Percentiles rank a stretch among this genome's conserved stretches.
Conservation (phyloP, 768 basidiomycete genomes). For the Tulasnella sp. region DNA sequence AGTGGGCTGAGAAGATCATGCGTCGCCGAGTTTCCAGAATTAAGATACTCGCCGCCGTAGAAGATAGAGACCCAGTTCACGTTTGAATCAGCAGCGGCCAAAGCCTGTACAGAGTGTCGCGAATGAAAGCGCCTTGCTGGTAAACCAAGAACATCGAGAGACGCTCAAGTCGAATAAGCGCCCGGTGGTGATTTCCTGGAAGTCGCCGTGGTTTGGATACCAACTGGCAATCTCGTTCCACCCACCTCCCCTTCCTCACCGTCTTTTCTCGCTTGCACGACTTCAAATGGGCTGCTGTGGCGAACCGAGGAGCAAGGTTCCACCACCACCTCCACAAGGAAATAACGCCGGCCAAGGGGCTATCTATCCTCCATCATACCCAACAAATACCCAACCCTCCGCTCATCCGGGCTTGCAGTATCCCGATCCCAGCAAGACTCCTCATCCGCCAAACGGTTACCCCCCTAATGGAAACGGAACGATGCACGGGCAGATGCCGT, state of each 20-base stretch:
- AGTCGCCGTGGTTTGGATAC: slow-evolving; percentile 1
- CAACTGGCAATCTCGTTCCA: slow-evolving; percentile 6
- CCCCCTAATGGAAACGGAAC: not conserved
- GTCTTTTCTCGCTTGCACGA: not conserved
- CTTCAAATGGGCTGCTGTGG: slow-evolving; percentile 15
- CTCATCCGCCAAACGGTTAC: not conserved
- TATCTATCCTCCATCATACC: slow-evolving; percentile 9
- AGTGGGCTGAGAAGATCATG: not conserved
- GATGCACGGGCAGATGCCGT: not conserved
- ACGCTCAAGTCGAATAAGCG: not conserved
- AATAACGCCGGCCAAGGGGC: slow-evolving; percentile 2
- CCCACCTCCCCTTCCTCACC: not conserved
- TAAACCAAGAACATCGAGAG: no score
- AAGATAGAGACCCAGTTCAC: no score
- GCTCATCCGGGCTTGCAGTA: not conserved
- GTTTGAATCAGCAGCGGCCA: no score
- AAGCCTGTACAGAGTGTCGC: not conserved
- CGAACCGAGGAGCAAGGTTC: not conserved
- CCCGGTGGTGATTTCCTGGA: not conserved
- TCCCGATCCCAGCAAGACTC: not conserved
- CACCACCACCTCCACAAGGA: not conserved
- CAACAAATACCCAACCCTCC: slow-evolving; percentile 14
- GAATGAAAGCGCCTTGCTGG: not conserved
- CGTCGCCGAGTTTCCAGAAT: not conserved
- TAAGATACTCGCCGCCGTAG: not conserved